Base-by-base conservation (phyloP, 495 filamentous ascomycete species). In the Penicillium cinerascens region DNA sequence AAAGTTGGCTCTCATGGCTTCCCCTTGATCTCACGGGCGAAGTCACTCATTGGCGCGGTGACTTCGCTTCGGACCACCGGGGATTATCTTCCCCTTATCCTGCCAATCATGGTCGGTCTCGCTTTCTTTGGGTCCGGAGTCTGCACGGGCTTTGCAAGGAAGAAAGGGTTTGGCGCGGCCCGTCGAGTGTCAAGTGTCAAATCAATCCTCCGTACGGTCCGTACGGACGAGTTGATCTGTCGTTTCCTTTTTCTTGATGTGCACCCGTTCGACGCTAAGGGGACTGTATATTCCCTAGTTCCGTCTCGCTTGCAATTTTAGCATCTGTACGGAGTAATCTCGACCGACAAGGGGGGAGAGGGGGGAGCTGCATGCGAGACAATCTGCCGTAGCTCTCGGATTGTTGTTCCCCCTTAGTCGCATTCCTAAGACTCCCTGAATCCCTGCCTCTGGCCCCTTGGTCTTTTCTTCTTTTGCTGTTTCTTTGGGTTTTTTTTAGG, bases 271-370 rank as follows among this genome's bases (percentile, higher is more conserved):
- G 29, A 33, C 29, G 13, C 29, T 33, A 33, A 13, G 9, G 42
- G 25, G 42, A 20, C 46, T 27, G 42, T 33, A 55, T 36, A 40
- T 23, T 6, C 3, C 16, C 7, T 33, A 25, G 27, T 47, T 25
- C 42, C 47, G 47, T 55, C 52, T 42, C 33, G 44, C 44, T 38
- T 38, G 16, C 23, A 47, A 47, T 47, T 13, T n/a, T 6, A 22
- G 11, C 11, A 3, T 13, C 37, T 5, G 22, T 40, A n/a, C n/a
- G n/a, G n/a, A n/a, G n/a, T n/a, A 6, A 40, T 20, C 25, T 44
- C 42, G n/a, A 33, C 21, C 10, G 11, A 8, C 13, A 44, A 44
- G 16, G 23, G 42, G 42, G 42, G 11, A 7, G 7, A 29, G n/a
- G 1, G 18, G 36, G n/a, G 23, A 25, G 17, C 15, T 4, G 36